Conservation (phyloP, 176 grass and related monocot species). For the Carex cristatella region DNA sequence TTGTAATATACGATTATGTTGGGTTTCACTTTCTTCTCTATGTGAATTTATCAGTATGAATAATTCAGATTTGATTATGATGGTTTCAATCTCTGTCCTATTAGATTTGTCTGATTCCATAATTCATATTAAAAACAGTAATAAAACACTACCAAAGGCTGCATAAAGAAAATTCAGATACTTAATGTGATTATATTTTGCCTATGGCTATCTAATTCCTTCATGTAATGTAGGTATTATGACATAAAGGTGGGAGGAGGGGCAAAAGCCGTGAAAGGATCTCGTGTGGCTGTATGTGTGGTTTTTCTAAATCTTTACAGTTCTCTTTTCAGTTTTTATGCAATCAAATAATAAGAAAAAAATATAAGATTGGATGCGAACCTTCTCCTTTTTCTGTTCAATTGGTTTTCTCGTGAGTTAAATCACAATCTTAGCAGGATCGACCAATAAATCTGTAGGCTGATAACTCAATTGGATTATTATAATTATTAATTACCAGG, state of each 20-base stretch:
- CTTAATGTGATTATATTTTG: neutral
- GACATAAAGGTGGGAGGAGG: conserved; percentile 85
- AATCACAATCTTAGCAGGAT: neutral
- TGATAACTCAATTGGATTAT: neutral
- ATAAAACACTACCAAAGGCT: neutral
- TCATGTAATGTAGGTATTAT: conserved; percentile 55
- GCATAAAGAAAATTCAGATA: neutral
- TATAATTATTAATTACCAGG: neutral
- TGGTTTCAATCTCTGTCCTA: neutral
- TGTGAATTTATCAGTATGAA: neutral
- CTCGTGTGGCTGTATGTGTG: conserved; percentile 77
- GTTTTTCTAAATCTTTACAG: neutral
- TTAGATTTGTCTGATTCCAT: neutral
- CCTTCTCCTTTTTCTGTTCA: neutral
- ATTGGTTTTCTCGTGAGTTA: neutral
- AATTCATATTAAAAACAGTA: neutral
- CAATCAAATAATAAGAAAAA: neutral
- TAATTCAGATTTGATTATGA: neutral
- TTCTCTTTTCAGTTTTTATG: neutral
- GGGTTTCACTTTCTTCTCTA: neutral
- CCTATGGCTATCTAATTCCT: neutral
- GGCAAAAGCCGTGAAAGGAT: conserved; percentile 72
- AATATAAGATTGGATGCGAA: too few species aligned
- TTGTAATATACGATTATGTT: neutral
- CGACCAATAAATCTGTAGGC: neutral